Conservation (phyloP, 805 yeast genomes). For the Peterozyma xylosa region DNA sequence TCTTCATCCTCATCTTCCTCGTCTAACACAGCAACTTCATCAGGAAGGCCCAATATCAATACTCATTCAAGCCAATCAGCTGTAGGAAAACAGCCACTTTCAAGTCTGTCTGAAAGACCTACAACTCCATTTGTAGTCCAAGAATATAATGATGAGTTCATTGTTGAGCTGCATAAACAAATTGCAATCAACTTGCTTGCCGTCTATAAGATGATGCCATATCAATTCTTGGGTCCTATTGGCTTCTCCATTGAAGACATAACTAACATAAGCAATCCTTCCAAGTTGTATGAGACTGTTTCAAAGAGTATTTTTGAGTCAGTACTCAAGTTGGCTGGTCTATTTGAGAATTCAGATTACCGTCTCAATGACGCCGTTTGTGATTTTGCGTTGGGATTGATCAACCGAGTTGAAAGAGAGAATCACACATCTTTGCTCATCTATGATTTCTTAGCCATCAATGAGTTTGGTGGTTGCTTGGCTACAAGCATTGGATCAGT, state of each 20-base stretch:
- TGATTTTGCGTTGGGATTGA: conserved; percentile 28
- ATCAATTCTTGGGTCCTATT: conserved; percentile 3
- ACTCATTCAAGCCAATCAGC: too few relatives aligned
- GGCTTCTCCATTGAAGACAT: neutral
- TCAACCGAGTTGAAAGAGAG: conserved; percentile 21
- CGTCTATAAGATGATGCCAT: conserved; percentile 3
- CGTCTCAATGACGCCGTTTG: conserved; percentile 26
- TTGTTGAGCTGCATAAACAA: conserved; percentile 1
- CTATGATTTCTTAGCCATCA: neutral
- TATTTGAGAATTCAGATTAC: conserved; percentile 28
- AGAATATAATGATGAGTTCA: conserved; percentile 2
- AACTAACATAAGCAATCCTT: neutral
- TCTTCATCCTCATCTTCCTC: conserved; percentile 4
- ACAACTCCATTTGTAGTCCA: too few relatives aligned
- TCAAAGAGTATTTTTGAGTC: conserved; percentile 16
- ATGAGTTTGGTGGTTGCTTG: conserved; percentile 10
- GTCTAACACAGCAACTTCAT: neutral
- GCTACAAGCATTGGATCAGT: conserved; percentile 13
- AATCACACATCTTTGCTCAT: conserved; percentile 1
- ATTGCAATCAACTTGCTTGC: conserved; percentile 1
- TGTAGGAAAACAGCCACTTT: too few relatives aligned
- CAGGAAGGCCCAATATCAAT: too few relatives aligned
- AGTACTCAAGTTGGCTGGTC: conserved; percentile 26
- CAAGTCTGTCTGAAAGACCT: too few relatives aligned
- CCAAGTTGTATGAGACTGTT: conserved; percentile 9